phyloP scores from a whole-genome alignment of 371 early-diverging fungal genomes.

The Syncephalastrum sp. region DNA sequence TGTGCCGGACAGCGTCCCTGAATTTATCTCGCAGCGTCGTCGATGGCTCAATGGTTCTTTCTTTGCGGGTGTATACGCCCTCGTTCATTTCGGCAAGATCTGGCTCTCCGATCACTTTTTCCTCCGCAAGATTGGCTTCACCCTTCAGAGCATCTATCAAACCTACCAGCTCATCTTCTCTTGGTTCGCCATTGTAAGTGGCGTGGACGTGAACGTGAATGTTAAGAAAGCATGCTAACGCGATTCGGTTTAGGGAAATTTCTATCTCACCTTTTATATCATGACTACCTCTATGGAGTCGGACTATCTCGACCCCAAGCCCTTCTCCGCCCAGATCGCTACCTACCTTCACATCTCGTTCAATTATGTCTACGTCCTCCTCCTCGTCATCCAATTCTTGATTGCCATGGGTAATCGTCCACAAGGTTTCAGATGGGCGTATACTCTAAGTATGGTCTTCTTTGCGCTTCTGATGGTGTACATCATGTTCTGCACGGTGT shows the following conservation, averaged over 20 bases:
- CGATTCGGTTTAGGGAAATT: slow-evolving; percentile 60
- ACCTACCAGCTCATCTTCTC: slow-evolving; percentile 70
- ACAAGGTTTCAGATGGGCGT: slow-evolving; percentile 74
- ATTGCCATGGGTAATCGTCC: slow-evolving; percentile 83
- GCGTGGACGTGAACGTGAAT: slow-evolving; percentile 54
- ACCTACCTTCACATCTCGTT: slow-evolving; percentile 49
- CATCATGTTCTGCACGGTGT: slow-evolving; percentile 57
- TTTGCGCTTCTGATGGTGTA: slow-evolving; percentile 59
- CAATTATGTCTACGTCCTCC: slow-evolving; percentile 59
- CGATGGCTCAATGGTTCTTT: slow-evolving; percentile 93
- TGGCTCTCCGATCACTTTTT: slow-evolving; percentile 69
- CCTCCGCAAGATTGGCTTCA: slow-evolving; percentile 61
- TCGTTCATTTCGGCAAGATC: slow-evolving; percentile 76
- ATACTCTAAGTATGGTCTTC: slow-evolving; percentile 50
- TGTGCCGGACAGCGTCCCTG: slow-evolving; percentile 81
- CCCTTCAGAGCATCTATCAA: slow-evolving; percentile 74
- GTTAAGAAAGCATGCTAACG: slow-evolving; percentile 48
- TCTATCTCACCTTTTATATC: slow-evolving; percentile 77
- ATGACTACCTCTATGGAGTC: slow-evolving; percentile 43
- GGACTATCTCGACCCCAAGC: slow-evolving; percentile 24
- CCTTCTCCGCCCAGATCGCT: slow-evolving; percentile 50
- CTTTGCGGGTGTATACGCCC: slow-evolving; percentile 90
- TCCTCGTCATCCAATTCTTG: slow-evolving; percentile 68
- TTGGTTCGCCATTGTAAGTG: slow-evolving; percentile 71
- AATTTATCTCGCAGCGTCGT: slow-evolving; percentile 87